Evolutionary conservation across 2,329 filamentous ascomycete species (phyloP).

Genomic region (Botryotinia globosa): DNA sequence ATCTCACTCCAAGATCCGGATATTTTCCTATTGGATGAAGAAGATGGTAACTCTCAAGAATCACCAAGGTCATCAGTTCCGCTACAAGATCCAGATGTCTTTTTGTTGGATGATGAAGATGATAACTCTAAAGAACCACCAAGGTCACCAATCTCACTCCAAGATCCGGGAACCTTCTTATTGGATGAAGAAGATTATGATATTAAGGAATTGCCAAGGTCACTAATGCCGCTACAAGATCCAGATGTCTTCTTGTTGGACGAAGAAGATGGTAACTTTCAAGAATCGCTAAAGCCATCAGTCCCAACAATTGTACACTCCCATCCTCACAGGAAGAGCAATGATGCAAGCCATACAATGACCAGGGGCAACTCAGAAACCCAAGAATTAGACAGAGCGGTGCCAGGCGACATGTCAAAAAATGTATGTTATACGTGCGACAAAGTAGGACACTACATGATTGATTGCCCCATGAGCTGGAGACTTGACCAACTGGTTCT

Average conservation of each 20-base stretch:
- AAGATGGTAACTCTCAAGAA: neutral
- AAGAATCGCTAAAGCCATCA: neutral
- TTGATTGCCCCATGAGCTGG: neutral
- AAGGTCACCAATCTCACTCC: too few species aligned
- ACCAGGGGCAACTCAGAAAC: neutral
- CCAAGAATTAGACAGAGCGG: neutral
- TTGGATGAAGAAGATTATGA: neutral
- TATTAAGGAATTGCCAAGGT: accelerated
- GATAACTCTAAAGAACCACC: accelerated
- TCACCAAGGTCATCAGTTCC: accelerated
- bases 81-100: neutral
- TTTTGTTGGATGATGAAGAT: neutral
- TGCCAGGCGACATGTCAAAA: neutral
- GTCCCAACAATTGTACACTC: too few species aligned
- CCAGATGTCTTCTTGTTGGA: neutral
- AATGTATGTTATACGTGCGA: neutral
- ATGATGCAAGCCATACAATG: neutral
- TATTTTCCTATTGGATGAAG: neutral
- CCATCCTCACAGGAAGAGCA: neutral
- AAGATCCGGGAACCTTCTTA: neutral
- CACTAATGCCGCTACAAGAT: neutral
- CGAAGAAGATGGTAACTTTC: neutral
- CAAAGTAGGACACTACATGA: neutral
- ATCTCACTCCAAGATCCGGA: neutral
- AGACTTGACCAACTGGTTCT: neutral